Evolutionary conservation across 2,329 filamentous ascomycete species (phyloP).

Genomic region (Huntiella moniliformis): DNA sequence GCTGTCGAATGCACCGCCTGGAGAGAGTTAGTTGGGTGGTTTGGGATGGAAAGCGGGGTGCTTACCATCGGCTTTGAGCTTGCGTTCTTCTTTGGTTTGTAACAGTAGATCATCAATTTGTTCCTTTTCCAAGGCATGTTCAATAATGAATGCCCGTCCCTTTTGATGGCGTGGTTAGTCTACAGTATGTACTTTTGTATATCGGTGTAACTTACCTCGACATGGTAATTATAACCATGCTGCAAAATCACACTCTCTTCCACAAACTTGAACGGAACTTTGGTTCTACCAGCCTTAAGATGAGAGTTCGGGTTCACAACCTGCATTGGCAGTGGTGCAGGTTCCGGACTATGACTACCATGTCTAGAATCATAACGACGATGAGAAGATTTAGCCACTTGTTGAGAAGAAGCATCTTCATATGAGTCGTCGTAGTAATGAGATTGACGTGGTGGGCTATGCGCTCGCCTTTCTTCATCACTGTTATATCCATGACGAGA

Average conservation of each 20-base stretch:
- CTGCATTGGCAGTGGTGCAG: slow-evolving; percentile 17
- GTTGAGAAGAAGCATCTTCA: background rate
- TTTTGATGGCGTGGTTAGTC: slow-evolving; percentile 19
- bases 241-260: slow-evolving; percentile 67
- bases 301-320: slow-evolving; percentile 41
- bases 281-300: slow-evolving; percentile 73
- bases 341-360: background rate
- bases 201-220: slow-evolving; percentile 44
- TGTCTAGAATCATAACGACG: background rate
- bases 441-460: slow-evolving; percentile 20
- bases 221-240: slow-evolving; percentile 67
- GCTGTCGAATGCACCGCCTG: slow-evolving; percentile 1
- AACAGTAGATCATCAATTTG: slow-evolving; percentile 83
- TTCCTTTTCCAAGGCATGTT: slow-evolving; percentile 68
- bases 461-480: slow-evolving; percentile 19
- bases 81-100: slow-evolving; percentile 59
- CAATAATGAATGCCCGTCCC: slow-evolving; percentile 65
- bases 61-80: slow-evolving; percentile 22
- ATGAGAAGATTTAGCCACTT: background rate
- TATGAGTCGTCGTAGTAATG: background rate
- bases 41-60: background rate
- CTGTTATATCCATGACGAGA: background rate
- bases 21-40: background rate
- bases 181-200: background rate
- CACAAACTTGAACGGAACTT: slow-evolving; percentile 65